A percentile compares a stretch with the other conserved stretches of the same genome.
Conservation (phyloP, 306 rosid species). For the Urtica urens region DNA sequence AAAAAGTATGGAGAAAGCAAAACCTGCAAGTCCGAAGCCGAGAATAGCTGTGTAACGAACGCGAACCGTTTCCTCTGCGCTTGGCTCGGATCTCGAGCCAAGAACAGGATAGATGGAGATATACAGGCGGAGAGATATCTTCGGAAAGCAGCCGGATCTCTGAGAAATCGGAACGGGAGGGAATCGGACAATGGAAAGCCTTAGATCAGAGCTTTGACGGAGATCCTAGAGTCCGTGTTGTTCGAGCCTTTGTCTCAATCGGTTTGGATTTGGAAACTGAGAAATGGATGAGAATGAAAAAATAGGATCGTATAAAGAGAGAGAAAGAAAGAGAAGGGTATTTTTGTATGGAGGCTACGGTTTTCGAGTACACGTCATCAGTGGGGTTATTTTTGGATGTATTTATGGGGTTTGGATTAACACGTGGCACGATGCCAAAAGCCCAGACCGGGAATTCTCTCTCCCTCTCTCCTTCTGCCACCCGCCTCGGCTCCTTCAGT, state of each 20-base stretch:
- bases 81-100: slow-evolving; percentile 99
- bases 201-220: slow-evolving; percentile 6
- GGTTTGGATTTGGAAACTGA: slow-evolving; percentile 5
- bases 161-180: slow-evolving; percentile 9
- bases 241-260: slow-evolving; percentile 7
- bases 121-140: no score
- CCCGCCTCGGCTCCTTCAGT: slow-evolving; percentile 7
- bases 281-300: slow-evolving; percentile 55
- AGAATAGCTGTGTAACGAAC: slow-evolving; percentile 25
- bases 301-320: background rate
- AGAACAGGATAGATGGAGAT: slow-evolving; percentile 43
- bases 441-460: background rate
- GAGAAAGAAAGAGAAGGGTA: slow-evolving; percentile 1
- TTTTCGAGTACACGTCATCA: slow-evolving; percentile 52
- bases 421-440: slow-evolving; percentile 24
- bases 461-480: slow-evolving; percentile 12
- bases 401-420: background rate
- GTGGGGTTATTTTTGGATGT: slow-evolving; percentile 7
- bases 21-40: slow-evolving; percentile 22
- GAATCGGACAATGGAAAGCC: background rate
- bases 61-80: slow-evolving; percentile 42
- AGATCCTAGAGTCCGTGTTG: slow-evolving; percentile 12
- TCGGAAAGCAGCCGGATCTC: slow-evolving; percentile 25
- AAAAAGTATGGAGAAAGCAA: background rate
- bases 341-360: slow-evolving; percentile 73